Percentiles rank a stretch among this genome's conserved stretches.
Evolutionary conservation across 2,329 filamentous ascomycete genomes (phyloP).

Genomic region (Beauveria sp.): DNA sequence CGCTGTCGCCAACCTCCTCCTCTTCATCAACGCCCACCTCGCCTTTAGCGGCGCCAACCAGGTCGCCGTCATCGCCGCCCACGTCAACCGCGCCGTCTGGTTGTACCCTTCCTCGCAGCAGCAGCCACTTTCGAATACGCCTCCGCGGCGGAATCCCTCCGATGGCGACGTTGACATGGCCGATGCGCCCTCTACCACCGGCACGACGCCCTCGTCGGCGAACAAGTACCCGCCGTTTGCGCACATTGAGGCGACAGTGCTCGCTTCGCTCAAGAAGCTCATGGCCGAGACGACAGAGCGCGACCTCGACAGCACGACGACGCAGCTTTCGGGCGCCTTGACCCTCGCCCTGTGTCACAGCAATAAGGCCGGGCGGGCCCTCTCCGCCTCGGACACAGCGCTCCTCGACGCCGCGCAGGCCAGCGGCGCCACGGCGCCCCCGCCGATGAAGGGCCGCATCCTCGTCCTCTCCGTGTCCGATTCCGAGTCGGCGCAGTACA

Average conservation of each 20-base stretch:
- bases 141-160: not conserved
- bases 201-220: constrained; percentile 39
- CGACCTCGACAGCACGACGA: constrained; percentile 67
- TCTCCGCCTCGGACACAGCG: constrained; percentile 47
- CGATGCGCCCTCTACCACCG: constrained; percentile 29
- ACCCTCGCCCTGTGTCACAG: constrained; percentile 86
- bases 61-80: constrained; percentile 84
- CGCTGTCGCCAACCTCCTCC: constrained; percentile 79
- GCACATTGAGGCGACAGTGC: constrained; percentile 73
- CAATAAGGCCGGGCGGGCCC: constrained; percentile 67
- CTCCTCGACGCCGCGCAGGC: constrained; percentile 30
- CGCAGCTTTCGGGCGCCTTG: constrained; percentile 83
- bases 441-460: constrained; percentile 53
- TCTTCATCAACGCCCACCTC: constrained; percentile 95
- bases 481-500: constrained; percentile 82
- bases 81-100: constrained; percentile 79
- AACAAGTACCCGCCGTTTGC: constrained; percentile 95
- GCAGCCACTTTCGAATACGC: constrained; percentile 11
- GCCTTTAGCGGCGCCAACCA: constrained; percentile 91
- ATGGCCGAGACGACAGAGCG: constrained; percentile 58
- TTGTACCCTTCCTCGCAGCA: constrained; percentile 63
- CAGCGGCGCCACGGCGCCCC: constrained; percentile 20
- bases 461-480: constrained; percentile 85
- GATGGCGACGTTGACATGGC: constrained; percentile 52
- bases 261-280: constrained; percentile 65